Conservation (phyloP, 768 basidiomycete species). For the Mrakia blollopis region DNA sequence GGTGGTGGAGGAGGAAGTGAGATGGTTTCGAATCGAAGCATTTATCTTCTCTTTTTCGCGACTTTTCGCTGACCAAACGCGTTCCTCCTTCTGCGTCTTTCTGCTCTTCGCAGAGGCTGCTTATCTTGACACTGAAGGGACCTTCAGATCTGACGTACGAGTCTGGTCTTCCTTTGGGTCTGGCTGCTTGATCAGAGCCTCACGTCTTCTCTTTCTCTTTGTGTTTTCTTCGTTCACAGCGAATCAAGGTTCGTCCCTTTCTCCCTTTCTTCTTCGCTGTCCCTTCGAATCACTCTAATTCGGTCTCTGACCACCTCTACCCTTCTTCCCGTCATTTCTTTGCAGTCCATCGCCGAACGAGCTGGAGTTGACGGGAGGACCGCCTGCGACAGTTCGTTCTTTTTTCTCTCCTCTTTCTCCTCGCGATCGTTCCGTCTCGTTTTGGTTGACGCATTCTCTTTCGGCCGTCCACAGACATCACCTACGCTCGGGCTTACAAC, state of each 20-base stretch:
- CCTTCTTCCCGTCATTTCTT: neutral
- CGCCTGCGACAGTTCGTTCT: slow-evolving; percentile 17
- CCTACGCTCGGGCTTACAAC: slow-evolving; percentile 25
- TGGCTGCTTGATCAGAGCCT: too few relatives aligned
- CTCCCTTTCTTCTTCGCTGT: neutral
- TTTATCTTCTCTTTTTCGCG: neutral
- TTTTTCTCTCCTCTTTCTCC: too few relatives aligned
- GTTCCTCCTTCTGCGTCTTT: neutral
- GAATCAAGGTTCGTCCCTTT: slow-evolving; percentile 19
- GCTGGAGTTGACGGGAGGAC: slow-evolving; percentile 24
- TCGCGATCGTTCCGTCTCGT: neutral
- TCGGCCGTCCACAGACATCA: slow-evolving; percentile 17
- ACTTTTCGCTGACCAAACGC: neutral
- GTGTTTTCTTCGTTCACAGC: neutral
- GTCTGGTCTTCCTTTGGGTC: too few relatives aligned
- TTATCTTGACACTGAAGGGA: slow-evolving; percentile 30
- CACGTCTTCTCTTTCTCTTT: neutral
- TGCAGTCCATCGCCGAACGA: slow-evolving; percentile 30
- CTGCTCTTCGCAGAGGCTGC: slow-evolving; percentile 22
- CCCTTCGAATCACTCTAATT: neutral
- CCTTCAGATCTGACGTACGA: slow-evolving; percentile 24
- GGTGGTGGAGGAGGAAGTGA: slow-evolving; percentile 32
- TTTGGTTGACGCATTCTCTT: neutral
- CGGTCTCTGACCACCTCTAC: too few relatives aligned
- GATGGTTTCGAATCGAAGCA: neutral